Evolutionary conservation across 2,329 filamentous ascomycete species (phyloP).

Genomic region (Hirsutella rhossiliensis): DNA sequence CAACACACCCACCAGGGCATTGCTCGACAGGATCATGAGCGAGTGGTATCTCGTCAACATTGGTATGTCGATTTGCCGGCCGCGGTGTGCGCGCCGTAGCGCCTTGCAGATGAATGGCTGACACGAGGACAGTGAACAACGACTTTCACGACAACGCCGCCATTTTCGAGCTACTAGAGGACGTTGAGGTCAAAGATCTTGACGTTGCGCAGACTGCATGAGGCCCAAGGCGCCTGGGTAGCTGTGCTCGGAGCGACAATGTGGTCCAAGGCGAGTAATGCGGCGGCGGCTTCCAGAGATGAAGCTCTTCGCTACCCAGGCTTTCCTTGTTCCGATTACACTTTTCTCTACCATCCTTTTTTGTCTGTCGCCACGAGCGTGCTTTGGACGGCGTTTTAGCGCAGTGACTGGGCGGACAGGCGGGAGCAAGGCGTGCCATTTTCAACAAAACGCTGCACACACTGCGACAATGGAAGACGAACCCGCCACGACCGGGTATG

Average conservation of each 20-base stretch:
- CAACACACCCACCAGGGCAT: conserved; percentile 59
- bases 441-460: conserved; percentile 29
- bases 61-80: conserved; percentile 42
- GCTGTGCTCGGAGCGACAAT: neutral
- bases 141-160: conserved; percentile 79
- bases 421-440: conserved; percentile 19
- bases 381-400: conserved; percentile 1
- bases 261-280: too few species aligned
- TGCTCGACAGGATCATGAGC: conserved; percentile 77
- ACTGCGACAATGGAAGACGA: conserved; percentile 1
- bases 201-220: conserved; percentile 24
- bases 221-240: neutral
- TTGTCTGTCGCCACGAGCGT: neutral
- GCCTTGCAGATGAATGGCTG: neutral
- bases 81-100: neutral
- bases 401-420: conserved; percentile 6
- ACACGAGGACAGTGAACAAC: conserved; percentile 64
- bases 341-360: neutral
- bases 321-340: neutral
- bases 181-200: conserved; percentile 55
- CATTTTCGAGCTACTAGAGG: conserved; percentile 80
- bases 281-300: too few species aligned
- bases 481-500: conserved; percentile 1
- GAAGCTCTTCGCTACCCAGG: too few species aligned
- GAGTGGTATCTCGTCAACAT: conserved; percentile 94